Percentiles rank a stretch among this genome's conserved stretches.
Evolutionary conservation across 345 rosid genomes (phyloP).

Genomic region (Angophora floribunda): DNA sequence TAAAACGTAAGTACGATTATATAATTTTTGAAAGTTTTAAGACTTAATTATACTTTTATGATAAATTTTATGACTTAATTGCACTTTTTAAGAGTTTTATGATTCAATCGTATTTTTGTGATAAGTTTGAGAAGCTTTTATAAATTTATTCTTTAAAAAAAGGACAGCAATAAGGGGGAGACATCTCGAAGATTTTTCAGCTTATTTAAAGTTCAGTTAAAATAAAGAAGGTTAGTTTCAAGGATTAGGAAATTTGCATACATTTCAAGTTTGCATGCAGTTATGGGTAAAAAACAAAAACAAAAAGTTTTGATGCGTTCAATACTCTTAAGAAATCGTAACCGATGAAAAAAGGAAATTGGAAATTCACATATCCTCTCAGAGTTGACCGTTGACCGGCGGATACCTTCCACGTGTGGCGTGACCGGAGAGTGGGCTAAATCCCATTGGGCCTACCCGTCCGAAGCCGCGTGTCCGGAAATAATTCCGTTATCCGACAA

Average conservation of each 20-base stretch:
- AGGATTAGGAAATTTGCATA: background rate
- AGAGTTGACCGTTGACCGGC: background rate
- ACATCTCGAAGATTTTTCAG: background rate
- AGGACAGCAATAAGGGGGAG: too few relatives aligned
- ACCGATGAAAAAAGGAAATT: background rate
- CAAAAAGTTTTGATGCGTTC: background rate
- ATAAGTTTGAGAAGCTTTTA: too few relatives aligned
- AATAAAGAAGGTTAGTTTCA: background rate
- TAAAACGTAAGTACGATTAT: too few relatives aligned
- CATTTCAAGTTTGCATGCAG: background rate
- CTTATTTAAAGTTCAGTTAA: background rate
- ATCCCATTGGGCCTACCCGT: background rate
- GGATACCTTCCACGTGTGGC: background rate
- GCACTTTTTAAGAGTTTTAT: too few relatives aligned
- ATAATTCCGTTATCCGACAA: background rate
- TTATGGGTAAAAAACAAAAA: too few relatives aligned
- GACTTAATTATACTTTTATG: too few relatives aligned
- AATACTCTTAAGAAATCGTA: background rate
- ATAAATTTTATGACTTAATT: too few relatives aligned
- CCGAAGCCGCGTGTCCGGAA: background rate
- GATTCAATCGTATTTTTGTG: too few relatives aligned
- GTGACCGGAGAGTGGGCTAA: accelerated
- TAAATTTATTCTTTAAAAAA: too few relatives aligned
- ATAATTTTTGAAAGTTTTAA: too few relatives aligned
- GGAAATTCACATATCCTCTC: background rate